A percentile compares a stretch with the other conserved stretches of the same genome.
phyloP scores from a whole-genome alignment of 306 rosid genomes.

The Datisca glomerata region DNA sequence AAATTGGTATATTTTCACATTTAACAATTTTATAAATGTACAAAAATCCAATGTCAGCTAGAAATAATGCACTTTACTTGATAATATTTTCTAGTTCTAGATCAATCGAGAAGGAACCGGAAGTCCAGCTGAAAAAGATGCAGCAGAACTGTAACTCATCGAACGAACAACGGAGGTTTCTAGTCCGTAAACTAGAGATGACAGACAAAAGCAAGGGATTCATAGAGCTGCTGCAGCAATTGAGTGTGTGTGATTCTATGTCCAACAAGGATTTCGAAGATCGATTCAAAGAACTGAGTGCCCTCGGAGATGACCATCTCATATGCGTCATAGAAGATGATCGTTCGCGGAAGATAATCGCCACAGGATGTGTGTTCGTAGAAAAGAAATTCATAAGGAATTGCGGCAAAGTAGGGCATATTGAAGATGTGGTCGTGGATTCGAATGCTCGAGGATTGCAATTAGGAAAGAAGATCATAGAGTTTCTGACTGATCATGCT shows the following conservation, averaged over 20 bases:
- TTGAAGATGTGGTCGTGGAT: constrained; percentile 80
- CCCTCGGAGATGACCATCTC: constrained; percentile 52
- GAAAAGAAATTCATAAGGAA: constrained; percentile 59
- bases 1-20: too few species aligned
- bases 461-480: constrained; percentile 39
- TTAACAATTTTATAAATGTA: too few species aligned
- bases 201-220: constrained; percentile 70
- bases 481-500: constrained; percentile 54
- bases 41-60: too few species aligned
- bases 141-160: constrained; percentile 5
- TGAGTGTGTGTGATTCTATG: constrained; percentile 57
- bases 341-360: constrained; percentile 37
- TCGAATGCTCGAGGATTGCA: constrained; percentile 42
- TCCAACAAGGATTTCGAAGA: constrained; percentile 54
- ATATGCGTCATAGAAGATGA: constrained; percentile 56
- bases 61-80: too few species aligned
- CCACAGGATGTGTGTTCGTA: constrained; percentile 52
- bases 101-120: too few species aligned
- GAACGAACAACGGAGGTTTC: constrained; percentile 19
- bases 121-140: too few species aligned
- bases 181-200: constrained; percentile 39
- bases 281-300: constrained; percentile 39
- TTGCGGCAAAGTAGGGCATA: constrained; percentile 65
- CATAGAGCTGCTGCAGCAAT: constrained; percentile 53
- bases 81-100: too few species aligned